Percentiles rank a stretch among this genome's conserved stretches.
These are phyloP conservation scores for Salvia splendens DNA, from an alignment of 257 asterid species.

Conservation along the genomic window DNA sequence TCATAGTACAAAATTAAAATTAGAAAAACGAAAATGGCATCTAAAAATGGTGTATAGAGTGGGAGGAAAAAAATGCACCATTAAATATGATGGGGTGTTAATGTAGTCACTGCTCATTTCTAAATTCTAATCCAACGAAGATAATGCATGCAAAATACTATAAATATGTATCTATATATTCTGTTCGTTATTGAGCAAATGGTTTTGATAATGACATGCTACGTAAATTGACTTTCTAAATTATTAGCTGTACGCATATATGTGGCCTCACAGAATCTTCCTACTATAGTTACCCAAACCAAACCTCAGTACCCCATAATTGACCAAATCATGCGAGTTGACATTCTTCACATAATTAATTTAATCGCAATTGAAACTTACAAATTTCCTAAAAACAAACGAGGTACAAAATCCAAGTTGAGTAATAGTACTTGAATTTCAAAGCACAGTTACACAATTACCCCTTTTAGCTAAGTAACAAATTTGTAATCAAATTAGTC, in stretches of 20 bases:
- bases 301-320: too few relatives aligned
- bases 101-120: too few relatives aligned
- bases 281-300: background rate
- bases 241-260: slow-evolving; percentile 7
- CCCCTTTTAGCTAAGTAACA: background rate
- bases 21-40: too few relatives aligned
- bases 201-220: too few relatives aligned
- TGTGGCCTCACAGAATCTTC: background rate
- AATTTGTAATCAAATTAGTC: background rate
- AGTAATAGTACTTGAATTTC: background rate
- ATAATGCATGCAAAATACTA: too few relatives aligned
- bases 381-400: background rate
- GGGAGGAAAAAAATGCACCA: too few relatives aligned
- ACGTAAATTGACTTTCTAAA: background rate
- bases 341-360: background rate
- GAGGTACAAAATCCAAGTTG: background rate
- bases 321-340: slow-evolving; percentile 1
- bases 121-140: too few relatives aligned
- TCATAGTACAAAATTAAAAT: too few relatives aligned
- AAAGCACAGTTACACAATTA: background rate
- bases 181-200: too few relatives aligned
- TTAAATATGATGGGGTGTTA: too few relatives aligned
- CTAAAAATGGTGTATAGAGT: too few relatives aligned
- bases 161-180: too few relatives aligned
- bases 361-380: background rate